Conservation (phyloP, 1,139 yeast species). For the Suhomyces kunorum region DNA sequence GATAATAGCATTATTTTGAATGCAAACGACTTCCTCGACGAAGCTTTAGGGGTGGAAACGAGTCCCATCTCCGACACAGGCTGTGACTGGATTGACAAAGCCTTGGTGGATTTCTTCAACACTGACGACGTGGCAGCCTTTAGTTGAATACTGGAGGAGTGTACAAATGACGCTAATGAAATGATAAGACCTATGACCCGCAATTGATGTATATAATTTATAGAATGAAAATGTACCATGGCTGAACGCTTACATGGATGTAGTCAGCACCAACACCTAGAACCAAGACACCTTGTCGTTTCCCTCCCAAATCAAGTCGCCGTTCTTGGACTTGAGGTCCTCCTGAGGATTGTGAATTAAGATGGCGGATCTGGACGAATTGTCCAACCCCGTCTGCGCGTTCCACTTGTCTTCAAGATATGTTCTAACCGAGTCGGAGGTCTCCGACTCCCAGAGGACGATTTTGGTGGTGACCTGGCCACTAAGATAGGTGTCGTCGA, state of each 20-base stretch:
- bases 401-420: slow-evolving; percentile 20
- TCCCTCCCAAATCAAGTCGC: slow-evolving; percentile 43
- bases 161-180: background rate
- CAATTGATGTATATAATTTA: background rate
- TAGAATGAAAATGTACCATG: slow-evolving; percentile 1
- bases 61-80: slow-evolving; percentile 52
- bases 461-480: slow-evolving; percentile 22
- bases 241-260: background rate
- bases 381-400: slow-evolving; percentile 28
- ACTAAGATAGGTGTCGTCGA: slow-evolving; percentile 7
- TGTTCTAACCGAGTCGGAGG: slow-evolving; percentile 17
- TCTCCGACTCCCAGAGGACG: slow-evolving; percentile 42
- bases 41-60: slow-evolving; percentile 9
- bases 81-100: slow-evolving; percentile 55
- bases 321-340: slow-evolving; percentile 26
- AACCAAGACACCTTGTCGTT: slow-evolving; percentile 52
- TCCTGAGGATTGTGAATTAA: slow-evolving; percentile 28
- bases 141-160: too few relatives aligned
- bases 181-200: background rate
- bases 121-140: slow-evolving; percentile 12
- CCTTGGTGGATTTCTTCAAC: slow-evolving; percentile 23
- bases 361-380: slow-evolving; percentile 42
- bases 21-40: slow-evolving; percentile 8
- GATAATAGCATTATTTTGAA: slow-evolving; percentile 1
- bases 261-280: slow-evolving; percentile 16